Evolutionary conservation across 768 basidiomycete species (phyloP), one percentile per base, ranked within the genome.

Genomic region (Suillus fuscotomentosus): DNA sequence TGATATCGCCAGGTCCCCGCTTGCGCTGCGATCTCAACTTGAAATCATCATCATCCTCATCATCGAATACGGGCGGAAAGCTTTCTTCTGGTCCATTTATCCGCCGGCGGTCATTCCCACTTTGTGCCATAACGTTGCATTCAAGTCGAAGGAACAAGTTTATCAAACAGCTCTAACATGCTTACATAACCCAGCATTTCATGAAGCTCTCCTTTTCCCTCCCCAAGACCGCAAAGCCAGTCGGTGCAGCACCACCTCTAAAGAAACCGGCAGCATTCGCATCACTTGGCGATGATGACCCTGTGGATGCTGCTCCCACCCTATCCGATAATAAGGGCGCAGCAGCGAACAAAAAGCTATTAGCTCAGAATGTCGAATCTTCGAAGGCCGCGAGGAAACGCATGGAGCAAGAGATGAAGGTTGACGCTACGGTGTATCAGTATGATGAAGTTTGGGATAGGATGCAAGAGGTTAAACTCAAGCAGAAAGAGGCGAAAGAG

Each of bases 371-470:
- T 75, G 80, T 83, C 15, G 82, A 79, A 63, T 79, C 86, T 42
- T 90, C 90, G 31, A 87, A 84, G 70, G 78, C 85, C n/a, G 80
- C 81, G 75, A 86, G 82, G 79, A 90, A 88, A 72, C 84, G 86
- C 68, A 87, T 96, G 78, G 88, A 92, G 66, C 85, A 85, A 59
- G 95, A 96, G 74, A 84, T 88, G 78, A 82, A 82, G 66, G 80
- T 95, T 3, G 97, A 99, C 70, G 72, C 84, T 50, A 90, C 89
- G 0, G 92, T 96, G 5, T 99, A 91, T 75, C 88, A 96, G 75
- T 99, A 99, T 71, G 97, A 99, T 73, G 95, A 94, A 76, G 88
- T 99, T 5, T 99, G 90, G 85, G 97, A 99, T 71, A 87, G 84
- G 68, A 98, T 99, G 89, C 95, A 99, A 77, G 86, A 90, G 68